Conservation (phyloP, 345 rosid species). For the Arabidopsis thaliana region TAIR10.1 NC_003074.8:9432001-9432500, state of each 20-base stretch:
- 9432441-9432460: conserved; percentile 47
- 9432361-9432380: conserved; percentile 41
- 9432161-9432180: conserved; percentile 8
- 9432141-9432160: conserved; percentile 44
- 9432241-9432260: not conserved
- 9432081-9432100: conserved; percentile 32
- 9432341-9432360: conserved; percentile 40
- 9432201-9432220: not conserved
- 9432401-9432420: conserved; percentile 12
- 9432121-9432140: conserved; percentile 40
- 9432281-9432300: conserved; percentile 31
- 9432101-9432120: conserved; percentile 42
- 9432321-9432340: conserved; percentile 47
- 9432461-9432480: conserved; percentile 46
- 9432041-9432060: conserved; percentile 42
- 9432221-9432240: not conserved
- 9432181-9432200: not conserved
- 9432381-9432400: conserved; percentile 42
- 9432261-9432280: conserved; percentile 49
- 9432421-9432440: conserved; percentile 50
- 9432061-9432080: conserved; percentile 24
- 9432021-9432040: conserved; percentile 40
- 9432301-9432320: conserved; percentile 47
- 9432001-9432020: conserved; percentile 38
- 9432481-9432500: conserved; percentile 42